Evolutionary conservation across 805 yeast genomes (phyloP).

Genomic region (Lipomyces chichibuensis): DNA sequence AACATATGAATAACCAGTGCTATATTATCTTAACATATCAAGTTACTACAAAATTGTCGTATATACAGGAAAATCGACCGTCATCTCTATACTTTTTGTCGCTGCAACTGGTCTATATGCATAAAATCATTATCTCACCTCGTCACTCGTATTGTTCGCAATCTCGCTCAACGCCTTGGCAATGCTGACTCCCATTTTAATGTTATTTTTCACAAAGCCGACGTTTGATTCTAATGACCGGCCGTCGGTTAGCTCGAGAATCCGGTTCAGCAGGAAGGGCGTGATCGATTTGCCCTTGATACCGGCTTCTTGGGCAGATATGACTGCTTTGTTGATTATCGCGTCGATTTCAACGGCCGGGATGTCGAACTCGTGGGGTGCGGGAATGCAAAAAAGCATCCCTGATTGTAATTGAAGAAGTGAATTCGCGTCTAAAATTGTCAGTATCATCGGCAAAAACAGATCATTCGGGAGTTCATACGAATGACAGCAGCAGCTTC

Average conservation of each 20-base stretch:
- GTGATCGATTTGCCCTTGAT: constrained; percentile 75
- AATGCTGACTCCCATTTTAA: constrained; percentile 65
- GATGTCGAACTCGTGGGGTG: constrained; percentile 67
- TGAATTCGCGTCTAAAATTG: constrained; percentile 45
- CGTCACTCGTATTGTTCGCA: constrained; percentile 44
- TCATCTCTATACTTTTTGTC: not conserved
- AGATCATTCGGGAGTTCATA: constrained; percentile 34
- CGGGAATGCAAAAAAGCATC: constrained; percentile 77
- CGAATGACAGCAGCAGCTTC: constrained; percentile 68
- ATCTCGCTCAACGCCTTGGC: constrained; percentile 55
- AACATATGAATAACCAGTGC: not conserved
- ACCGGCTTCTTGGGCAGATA: constrained; percentile 56
- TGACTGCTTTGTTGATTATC: constrained; percentile 62
- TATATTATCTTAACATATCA: not conserved
- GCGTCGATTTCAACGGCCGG: constrained; percentile 54
- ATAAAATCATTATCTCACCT: constrained; percentile 37
- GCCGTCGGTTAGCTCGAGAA: constrained; percentile 72
- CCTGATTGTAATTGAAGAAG: constrained; percentile 65
- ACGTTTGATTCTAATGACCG: constrained; percentile 69
- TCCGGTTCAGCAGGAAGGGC: constrained; percentile 69
- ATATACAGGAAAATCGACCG: not conserved
- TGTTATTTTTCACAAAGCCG: constrained; percentile 77
- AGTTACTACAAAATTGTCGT: not conserved
- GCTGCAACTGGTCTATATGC: not conserved
- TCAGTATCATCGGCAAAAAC: not conserved